phyloP scores from a whole-genome alignment of 2,329 filamentous ascomycete species.

The Leptographium radiaticola region DNA sequence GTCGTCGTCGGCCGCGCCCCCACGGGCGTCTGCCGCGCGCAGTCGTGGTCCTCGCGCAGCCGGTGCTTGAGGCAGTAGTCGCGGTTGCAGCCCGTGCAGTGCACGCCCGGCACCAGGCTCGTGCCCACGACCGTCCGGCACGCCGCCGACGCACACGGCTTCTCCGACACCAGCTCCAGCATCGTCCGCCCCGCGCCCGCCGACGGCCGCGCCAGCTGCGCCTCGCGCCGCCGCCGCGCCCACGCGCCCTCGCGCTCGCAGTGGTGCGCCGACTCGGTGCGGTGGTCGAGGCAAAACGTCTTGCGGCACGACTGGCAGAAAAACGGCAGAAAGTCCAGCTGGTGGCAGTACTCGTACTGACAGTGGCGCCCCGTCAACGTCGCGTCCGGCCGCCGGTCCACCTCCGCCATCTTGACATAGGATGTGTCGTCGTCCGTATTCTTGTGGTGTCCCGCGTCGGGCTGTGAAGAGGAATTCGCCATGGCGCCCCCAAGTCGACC shows the following conservation, averaged over 20 bases:
- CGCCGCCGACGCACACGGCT: slow-evolving; percentile 50
- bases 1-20: slow-evolving; percentile 27
- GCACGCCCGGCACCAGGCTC: slow-evolving; percentile 51
- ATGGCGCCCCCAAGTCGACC: slow-evolving; percentile 23
- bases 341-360: slow-evolving; percentile 80
- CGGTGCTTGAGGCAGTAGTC: slow-evolving; percentile 70
- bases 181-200: slow-evolving; percentile 41
- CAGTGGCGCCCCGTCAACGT: slow-evolving; percentile 83
- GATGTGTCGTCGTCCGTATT: slow-evolving; percentile 26
- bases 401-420: slow-evolving; percentile 60
- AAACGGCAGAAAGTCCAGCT: slow-evolving; percentile 94
- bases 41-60: slow-evolving; percentile 70
- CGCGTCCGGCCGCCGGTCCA: slow-evolving; percentile 30
- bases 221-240: slow-evolving; percentile 43
- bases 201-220: slow-evolving; percentile 38
- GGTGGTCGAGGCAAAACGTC: slow-evolving; percentile 89
- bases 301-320: slow-evolving; percentile 76
- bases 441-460: slow-evolving; percentile 18
- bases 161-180: slow-evolving; percentile 42
- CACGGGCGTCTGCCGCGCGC: slow-evolving; percentile 55
- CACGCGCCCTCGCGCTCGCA: slow-evolving; percentile 48
- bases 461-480: slow-evolving; percentile 25
- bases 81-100: slow-evolving; percentile 59
- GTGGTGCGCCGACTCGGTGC: slow-evolving; percentile 69
- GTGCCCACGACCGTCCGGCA: slow-evolving; percentile 66